Evolutionary conservation across 345 rosid genomes (phyloP).

Genomic region (Hirschfeldia incana): DNA sequence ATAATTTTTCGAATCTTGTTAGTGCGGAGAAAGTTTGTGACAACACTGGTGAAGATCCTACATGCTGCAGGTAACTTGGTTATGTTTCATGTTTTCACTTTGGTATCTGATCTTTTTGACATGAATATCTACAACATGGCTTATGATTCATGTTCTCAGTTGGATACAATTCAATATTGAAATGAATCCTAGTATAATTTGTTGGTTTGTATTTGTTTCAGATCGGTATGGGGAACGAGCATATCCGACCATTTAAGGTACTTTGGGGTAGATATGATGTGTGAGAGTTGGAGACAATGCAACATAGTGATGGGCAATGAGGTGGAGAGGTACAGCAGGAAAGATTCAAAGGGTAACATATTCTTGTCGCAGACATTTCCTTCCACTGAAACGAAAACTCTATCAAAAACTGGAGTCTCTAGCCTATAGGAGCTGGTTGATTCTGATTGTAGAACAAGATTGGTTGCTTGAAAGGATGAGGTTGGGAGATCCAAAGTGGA

Average conservation of each 20-base stretch:
- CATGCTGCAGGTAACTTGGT: slow-evolving; percentile 62
- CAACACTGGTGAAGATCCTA: slow-evolving; percentile 73
- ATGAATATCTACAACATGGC: neutral
- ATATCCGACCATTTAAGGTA: slow-evolving; percentile 70
- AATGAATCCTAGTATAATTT: slow-evolving; percentile 16
- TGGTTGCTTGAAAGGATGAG: neutral
- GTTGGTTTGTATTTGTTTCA: slow-evolving; percentile 20
- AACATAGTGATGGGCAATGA: slow-evolving; percentile 60
- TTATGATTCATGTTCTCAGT: neutral
- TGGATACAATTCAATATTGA: neutral
- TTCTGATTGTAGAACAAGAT: slow-evolving; percentile 4
- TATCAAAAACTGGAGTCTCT: slow-evolving; percentile 4
- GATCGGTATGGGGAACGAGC: slow-evolving; percentile 82
- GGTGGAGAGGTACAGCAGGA: slow-evolving; percentile 41
- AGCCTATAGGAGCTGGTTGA: slow-evolving; percentile 20
- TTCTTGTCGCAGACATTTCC: slow-evolving; percentile 46
- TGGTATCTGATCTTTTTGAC: neutral
- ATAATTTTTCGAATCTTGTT: too few species aligned
- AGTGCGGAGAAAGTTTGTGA: slow-evolving; percentile 80
- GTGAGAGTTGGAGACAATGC: slow-evolving; percentile 66
- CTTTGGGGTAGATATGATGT: slow-evolving; percentile 63
- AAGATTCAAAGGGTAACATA: slow-evolving; percentile 68
- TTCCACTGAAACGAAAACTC: slow-evolving; percentile 32
- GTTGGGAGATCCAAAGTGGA: slow-evolving; percentile 10
- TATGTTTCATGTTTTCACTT: neutral